Percentiles rank a stretch among this genome's conserved stretches.
Conservation (phyloP, 352 stramenopile species). For the Globisporangium abappressorium region DNA sequence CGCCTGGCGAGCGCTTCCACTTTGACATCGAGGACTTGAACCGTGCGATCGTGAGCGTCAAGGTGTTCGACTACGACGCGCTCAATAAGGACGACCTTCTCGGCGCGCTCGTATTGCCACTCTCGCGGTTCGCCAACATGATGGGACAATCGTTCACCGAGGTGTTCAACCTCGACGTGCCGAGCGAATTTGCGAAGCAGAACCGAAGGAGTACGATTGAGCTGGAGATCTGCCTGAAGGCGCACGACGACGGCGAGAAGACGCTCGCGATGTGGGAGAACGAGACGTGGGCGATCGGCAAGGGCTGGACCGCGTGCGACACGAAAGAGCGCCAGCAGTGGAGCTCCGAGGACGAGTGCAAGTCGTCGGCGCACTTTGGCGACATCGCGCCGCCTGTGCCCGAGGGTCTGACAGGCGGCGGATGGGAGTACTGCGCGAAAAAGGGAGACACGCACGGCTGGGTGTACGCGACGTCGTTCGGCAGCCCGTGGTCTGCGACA, state of each 20-base stretch:
- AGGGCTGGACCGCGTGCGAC: constrained; percentile 47
- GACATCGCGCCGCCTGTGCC: constrained; percentile 40
- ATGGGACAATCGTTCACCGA: constrained; percentile 45
- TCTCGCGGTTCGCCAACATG: constrained; percentile 45
- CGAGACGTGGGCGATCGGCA: constrained; percentile 48
- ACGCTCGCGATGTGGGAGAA: constrained; percentile 63
- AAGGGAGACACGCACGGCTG: constrained; percentile 57
- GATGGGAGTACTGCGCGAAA: constrained; percentile 52
- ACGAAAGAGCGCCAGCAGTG: constrained; percentile 45
- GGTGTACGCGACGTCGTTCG: constrained; percentile 63
- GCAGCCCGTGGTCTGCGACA: constrained; percentile 50
- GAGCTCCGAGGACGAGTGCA: constrained; percentile 47
- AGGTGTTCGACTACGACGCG: constrained; percentile 68
- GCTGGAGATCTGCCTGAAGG: constrained; percentile 47
- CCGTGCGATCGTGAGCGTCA: constrained; percentile 44
- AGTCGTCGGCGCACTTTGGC: constrained; percentile 44
- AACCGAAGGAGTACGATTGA: constrained; percentile 49
- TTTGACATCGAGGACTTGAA: constrained; percentile 46
- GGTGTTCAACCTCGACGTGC: constrained; percentile 48
- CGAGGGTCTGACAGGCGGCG: constrained; percentile 31
- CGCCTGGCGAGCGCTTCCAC: constrained; percentile 52
- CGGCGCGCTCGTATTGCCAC: constrained; percentile 44
- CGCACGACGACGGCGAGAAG: constrained; percentile 33
- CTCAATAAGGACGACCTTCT: constrained; percentile 68
- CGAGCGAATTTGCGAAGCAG: constrained; percentile 37